Percentiles rank a stretch among this genome's conserved stretches.
phyloP scores from a whole-genome alignment of 345 rosid genomes.

The Eucalyptus tenuipes region DNA sequence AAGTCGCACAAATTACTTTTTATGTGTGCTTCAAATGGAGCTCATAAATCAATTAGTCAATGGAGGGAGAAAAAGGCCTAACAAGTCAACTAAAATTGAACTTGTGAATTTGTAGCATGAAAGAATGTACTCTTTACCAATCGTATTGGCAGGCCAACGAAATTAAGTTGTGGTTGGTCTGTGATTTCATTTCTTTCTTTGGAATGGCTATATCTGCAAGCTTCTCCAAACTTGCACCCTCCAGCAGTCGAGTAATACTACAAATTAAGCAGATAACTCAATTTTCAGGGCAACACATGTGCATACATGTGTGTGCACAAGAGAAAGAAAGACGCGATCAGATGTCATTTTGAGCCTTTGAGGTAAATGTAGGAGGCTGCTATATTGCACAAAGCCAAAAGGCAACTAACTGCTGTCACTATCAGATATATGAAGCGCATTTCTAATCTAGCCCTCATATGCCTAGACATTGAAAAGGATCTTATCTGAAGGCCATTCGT shows the following conservation, averaged over 20 bases:
- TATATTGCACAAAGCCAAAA: not conserved
- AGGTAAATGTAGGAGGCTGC: not conserved
- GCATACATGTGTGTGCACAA: not conserved
- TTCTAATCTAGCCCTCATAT: not conserved
- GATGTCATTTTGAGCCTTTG: not conserved
- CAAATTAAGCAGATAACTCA: not conserved
- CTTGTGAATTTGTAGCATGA: not conserved
- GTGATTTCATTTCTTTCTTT: not conserved
- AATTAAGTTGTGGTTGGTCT: not conserved
- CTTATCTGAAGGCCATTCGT: not conserved
- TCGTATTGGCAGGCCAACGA: conserved; percentile 5
- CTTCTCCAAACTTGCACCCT: conserved; percentile 14
- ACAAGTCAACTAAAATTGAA: not conserved
- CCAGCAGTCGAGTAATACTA: conserved; percentile 5
- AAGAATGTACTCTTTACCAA: not conserved
- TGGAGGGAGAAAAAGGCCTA: not conserved
- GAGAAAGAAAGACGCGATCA: not conserved
- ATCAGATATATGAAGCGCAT: not conserved
- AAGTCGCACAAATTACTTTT: not conserved
- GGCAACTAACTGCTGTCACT: not conserved
- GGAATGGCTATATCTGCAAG: conserved; percentile 15
- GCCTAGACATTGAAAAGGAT: not conserved
- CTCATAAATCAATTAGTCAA: not conserved
- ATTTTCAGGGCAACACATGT: not conserved
- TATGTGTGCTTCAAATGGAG: not conserved